Percentiles rank a stretch among this genome's conserved stretches.
Evolutionary conservation across 2,329 filamentous ascomycete genomes (phyloP).

Genomic region (Sphaerostilbella broomeana): DNA sequence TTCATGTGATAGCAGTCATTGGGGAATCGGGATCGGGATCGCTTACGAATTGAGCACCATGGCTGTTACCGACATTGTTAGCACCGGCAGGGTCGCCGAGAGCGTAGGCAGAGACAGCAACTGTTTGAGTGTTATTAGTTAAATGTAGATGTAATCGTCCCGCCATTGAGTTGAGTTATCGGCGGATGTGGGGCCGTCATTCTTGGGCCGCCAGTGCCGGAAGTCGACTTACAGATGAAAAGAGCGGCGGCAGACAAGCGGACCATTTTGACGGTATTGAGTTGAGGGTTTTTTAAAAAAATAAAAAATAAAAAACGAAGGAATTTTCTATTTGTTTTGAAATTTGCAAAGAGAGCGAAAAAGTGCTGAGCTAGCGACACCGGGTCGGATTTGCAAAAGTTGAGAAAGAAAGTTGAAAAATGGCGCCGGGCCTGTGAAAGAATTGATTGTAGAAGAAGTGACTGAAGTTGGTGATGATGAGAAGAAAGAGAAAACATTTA

Average conservation of each 20-base stretch:
- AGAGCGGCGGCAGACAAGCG: slow-evolving; percentile 19
- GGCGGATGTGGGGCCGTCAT: no score
- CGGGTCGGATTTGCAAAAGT: slow-evolving; percentile 13
- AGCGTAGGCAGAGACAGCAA: slow-evolving; percentile 15
- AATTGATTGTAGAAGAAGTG: slow-evolving; percentile 3
- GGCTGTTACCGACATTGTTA: slow-evolving; percentile 21
- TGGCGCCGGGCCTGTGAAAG: slow-evolving; percentile 12
- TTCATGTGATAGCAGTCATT: no score
- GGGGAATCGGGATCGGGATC: neutral
- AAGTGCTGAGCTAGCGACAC: slow-evolving; percentile 14
- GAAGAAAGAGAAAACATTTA: neutral
- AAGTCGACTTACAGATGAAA: slow-evolving; percentile 20
- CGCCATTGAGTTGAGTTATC: no score
- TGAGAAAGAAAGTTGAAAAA: slow-evolving; percentile 12
- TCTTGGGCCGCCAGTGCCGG: no score
- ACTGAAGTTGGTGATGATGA: slow-evolving; percentile 9
- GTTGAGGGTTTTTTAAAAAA: slow-evolving; percentile 1
- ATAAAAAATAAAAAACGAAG: slow-evolving; percentile 5
- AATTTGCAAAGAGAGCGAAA: slow-evolving; percentile 1
- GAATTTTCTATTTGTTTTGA: slow-evolving; percentile 8
- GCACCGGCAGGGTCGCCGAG: slow-evolving; percentile 21
- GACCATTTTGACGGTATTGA: slow-evolving; percentile 19
- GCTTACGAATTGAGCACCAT: slow-evolving; percentile 20
- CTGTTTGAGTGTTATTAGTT: slow-evolving; percentile 5
- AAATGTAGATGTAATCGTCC: neutral